Conservation (phyloP, 768 basidiomycete species). For the Pseudohyphozyma bogoriensis region DNA sequence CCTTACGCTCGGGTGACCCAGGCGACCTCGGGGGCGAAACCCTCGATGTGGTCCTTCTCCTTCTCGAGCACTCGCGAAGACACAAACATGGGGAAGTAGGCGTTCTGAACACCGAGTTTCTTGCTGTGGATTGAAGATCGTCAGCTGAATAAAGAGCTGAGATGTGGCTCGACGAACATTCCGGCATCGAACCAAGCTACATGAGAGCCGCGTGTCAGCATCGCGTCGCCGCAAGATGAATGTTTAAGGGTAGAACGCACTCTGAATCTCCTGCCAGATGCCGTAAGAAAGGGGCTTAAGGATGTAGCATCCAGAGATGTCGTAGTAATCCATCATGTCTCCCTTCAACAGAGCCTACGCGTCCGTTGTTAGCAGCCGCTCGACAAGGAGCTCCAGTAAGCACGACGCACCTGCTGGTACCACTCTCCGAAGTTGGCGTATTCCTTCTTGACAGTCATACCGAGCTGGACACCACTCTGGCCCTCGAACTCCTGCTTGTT, state of each 20-base stretch:
- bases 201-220: neutral
- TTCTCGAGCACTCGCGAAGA: slow-evolving; percentile 82
- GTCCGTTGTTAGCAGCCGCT: too few species aligned
- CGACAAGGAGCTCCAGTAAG: neutral
- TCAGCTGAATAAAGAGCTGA: neutral
- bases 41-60: slow-evolving; percentile 97
- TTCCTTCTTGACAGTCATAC: slow-evolving; percentile 34
- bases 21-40: slow-evolving; percentile 98
- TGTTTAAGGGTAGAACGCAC: slow-evolving; percentile 42
- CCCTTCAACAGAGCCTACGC: slow-evolving; percentile 85
- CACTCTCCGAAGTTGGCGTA: slow-evolving; percentile 32
- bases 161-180: slow-evolving; percentile 1
- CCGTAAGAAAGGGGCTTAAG: slow-evolving; percentile 94
- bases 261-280: slow-evolving; percentile 93
- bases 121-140: slow-evolving; percentile 45
- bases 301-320: slow-evolving; percentile 96
- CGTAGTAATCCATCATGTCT: slow-evolving; percentile 99
- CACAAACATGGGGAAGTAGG: slow-evolving; percentile 99
- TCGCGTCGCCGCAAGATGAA: neutral
- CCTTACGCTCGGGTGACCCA: slow-evolving; percentile 96
- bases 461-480: slow-evolving; percentile 29
- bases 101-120: slow-evolving; percentile 88
- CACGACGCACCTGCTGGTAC: slow-evolving; percentile 20
- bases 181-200: slow-evolving; percentile 76
- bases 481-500: slow-evolving; percentile 26